These are phyloP conservation scores for Phialocephala subalpina DNA, from an alignment of 2,329 filamentous ascomycete genomes.

Conservation along the genomic window DNA sequence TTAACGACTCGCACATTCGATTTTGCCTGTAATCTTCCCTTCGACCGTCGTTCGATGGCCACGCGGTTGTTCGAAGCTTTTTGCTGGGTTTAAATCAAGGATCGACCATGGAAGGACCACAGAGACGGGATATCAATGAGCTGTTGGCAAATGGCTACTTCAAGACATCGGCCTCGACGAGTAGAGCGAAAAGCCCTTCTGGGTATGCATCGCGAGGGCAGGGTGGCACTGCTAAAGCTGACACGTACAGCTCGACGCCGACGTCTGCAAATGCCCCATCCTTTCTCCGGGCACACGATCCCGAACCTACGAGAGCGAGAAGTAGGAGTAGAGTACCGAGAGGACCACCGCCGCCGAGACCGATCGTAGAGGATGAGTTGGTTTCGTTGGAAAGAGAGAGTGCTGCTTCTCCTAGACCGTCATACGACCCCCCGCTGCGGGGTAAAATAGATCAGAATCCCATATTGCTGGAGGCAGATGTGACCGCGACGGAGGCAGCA, in stretches of 20 bases:
- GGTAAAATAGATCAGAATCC: slow-evolving; percentile 75
- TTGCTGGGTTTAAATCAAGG: slow-evolving; percentile 17
- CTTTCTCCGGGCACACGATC: slow-evolving; percentile 21
- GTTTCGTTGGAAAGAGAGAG: slow-evolving; percentile 69
- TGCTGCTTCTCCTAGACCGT: slow-evolving; percentile 16
- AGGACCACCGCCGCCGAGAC: slow-evolving; percentile 59
- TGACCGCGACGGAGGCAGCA: slow-evolving; percentile 41
- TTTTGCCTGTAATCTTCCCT: background rate
- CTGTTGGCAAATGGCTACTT: slow-evolving; percentile 58
- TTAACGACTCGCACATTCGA: slow-evolving; percentile 9
- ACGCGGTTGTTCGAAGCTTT: slow-evolving; percentile 2
- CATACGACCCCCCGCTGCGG: slow-evolving; percentile 64
- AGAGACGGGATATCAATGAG: slow-evolving; percentile 36
- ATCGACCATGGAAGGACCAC: slow-evolving; percentile 35
- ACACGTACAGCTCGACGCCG: slow-evolving; percentile 18
- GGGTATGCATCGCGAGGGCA: slow-evolving; percentile 38
- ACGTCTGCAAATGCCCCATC: slow-evolving; percentile 22
- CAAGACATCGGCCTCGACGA: slow-evolving; percentile 41
- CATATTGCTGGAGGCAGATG: slow-evolving; percentile 67
- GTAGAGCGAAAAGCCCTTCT: slow-evolving; percentile 49
- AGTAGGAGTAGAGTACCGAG: slow-evolving; percentile 33
- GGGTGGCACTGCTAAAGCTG: background rate
- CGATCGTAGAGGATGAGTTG: slow-evolving; percentile 74
- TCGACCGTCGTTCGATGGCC: slow-evolving; percentile 19
- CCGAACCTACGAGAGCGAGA: slow-evolving; percentile 25